Base-by-base conservation (phyloP, 2,329 filamentous ascomycete species). In the Trichoderma sp. region DNA sequence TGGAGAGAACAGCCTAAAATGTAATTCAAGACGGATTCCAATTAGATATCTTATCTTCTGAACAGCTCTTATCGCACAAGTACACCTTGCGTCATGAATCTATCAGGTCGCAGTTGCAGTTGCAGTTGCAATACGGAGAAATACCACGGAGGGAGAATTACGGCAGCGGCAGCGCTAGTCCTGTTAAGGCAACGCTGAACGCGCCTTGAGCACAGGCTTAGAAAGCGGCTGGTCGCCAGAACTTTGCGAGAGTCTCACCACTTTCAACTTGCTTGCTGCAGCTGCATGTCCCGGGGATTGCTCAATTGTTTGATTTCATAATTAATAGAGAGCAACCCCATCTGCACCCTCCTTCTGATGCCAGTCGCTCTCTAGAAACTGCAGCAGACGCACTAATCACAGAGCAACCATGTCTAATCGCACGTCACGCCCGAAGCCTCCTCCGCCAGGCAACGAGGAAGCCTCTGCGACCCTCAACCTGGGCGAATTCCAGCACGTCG, bases 401-500 rank as follows among this genome's bases (percentile, higher is more conserved):
- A 23, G 17, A 34, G 43, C 20, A 58, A 32, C 15, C 26, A 73
- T 73, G 71, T 71, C 71, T 39, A 58, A 71, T 50, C 71, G 71
- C 39, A 90, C 88, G 32, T 90, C 91, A 70, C 91, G 92, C 73
- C 86, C 87, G 73, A 93, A 92, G 82, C 91, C 90, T 74, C 84
- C 86, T 58, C 88, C 88, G 62, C 87, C 90, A 71, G 92, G 92
- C 79, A 95, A 97, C 80, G 95, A 98, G 82, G 94, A 98, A 84
- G 95, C 95, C 28, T 90, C 92, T 64, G 85, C 89, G 8, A 90
- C 90, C 70, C 90, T 98, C 74, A 93, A 92, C 81, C 92, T 99
- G 12, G 96, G 96, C 83, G 95, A 98, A 80, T 98, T 98, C 83
- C 90, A 97, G 77, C 87, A 95, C 78, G 94, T 97, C 75, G 94